Evolutionary conservation across 1,139 yeast species (phyloP).

Genomic region (Pichia cactophila): DNA sequence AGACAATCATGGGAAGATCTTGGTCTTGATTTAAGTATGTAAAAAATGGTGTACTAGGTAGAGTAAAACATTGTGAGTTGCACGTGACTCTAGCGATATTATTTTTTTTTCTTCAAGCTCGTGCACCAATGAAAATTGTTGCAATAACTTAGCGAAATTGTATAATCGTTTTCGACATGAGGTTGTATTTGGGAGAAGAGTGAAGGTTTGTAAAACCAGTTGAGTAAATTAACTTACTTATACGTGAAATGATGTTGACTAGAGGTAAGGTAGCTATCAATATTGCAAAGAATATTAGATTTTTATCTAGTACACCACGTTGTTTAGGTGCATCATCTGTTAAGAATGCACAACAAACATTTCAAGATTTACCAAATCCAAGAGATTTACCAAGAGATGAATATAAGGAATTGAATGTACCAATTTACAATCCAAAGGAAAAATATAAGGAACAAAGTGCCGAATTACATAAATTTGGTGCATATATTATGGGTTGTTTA

Average conservation of each 20-base stretch:
- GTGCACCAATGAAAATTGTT: not conserved
- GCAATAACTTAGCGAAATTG: not conserved
- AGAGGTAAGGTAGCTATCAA: constrained; percentile 5
- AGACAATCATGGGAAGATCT: constrained; percentile 42
- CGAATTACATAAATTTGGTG: constrained; percentile 78
- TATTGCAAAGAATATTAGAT: constrained; percentile 8
- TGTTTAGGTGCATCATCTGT: constrained; percentile 10
- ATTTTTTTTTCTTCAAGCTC: not conserved
- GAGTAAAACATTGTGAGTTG: not conserved
- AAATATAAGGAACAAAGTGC: constrained; percentile 60
- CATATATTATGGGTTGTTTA: constrained; percentile 66
- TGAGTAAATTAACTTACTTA: too few relatives aligned
- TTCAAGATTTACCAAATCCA: constrained; percentile 26
- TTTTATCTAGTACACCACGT: constrained; percentile 5
- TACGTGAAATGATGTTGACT: constrained; percentile 8
- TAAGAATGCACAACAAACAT: constrained; percentile 12
- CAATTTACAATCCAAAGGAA: constrained; percentile 73
- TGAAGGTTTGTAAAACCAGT: too few relatives aligned
- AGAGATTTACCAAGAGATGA: constrained; percentile 27
- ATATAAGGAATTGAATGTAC: constrained; percentile 39
- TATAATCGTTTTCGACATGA: not conserved
- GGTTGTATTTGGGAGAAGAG: too few relatives aligned
- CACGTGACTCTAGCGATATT: not conserved
- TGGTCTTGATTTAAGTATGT: constrained; percentile 9
- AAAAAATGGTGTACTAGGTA: not conserved